Evolutionary conservation across 164 flowering plant genomes (phyloP), one percentile per base, ranked within the genome.

Genomic region (Pachysandra terminalis): DNA sequence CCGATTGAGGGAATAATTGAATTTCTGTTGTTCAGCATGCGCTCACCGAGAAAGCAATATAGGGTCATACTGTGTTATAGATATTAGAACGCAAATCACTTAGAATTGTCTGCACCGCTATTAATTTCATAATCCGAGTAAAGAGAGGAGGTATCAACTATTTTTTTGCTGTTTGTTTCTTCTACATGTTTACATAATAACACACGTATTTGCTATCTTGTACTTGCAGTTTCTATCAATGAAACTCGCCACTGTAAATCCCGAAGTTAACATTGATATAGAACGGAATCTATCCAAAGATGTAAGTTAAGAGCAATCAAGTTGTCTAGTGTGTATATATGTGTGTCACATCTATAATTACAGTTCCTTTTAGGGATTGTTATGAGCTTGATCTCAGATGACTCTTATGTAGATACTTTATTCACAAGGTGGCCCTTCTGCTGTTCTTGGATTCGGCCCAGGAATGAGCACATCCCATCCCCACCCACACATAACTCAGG

Each of bases 241-340:
- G 98, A 93, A 93, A 78, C 91, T 93, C 59, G 90, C 98, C 16
- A 85, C 97, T 56, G 92, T 93, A 70, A 90, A 89, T 79, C 97
- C 98, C 17, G 97, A 87, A 63, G 59, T 91, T 56, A 83, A 85
- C 73, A 70, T 88, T 56, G 91, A 90, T 68, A 69, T 94, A 9
- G 96, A 90, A 22, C 80, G 84, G 60, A 56, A 86, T 65, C 79
- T 91, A 56, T 80, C 96, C n/a, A 90, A 91, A 84, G 95, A 90
- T 75, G 98, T 94, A 82, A 87, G 90, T 72, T 4, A 40, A 16
- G 68, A 24, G 32, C 53, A 19, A 58, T 26, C 16, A 54, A 57
- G 19, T 71, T 40, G 21, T 19, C 5, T 8, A 9, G 10, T 28
- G 19, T 25, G 16, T 64, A 40, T 19, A 26, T 9, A 17, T 45